These are phyloP conservation scores for Dactylellina sp. DNA, from an alignment of 2,329 filamentous ascomycete species.

Conservation along the genomic window DNA sequence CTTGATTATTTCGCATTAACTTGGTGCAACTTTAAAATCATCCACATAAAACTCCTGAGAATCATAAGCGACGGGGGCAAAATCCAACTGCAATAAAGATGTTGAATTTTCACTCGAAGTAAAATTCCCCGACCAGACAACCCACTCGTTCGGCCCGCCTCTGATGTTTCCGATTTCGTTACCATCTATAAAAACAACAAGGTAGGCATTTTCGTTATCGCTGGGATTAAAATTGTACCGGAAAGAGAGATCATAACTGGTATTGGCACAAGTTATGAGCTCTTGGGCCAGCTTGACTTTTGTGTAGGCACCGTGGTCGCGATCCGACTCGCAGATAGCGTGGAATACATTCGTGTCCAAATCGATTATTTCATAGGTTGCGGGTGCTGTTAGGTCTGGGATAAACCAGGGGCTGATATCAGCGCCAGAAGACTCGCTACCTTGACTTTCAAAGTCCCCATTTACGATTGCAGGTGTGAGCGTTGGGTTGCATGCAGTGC, in stretches of 20 bases:
- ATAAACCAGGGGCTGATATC: conserved; percentile 42
- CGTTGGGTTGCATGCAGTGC: conserved; percentile 7
- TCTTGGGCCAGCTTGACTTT: conserved; percentile 45
- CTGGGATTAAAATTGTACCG: conserved; percentile 24
- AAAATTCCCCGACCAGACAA: conserved; percentile 25
- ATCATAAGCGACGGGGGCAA: conserved; percentile 29
- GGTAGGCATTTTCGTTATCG: conserved; percentile 22
- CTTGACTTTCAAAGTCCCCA: conserved; percentile 20
- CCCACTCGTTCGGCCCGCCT: conserved; percentile 11
- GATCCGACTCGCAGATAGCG: conserved; percentile 27
- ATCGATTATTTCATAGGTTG: conserved; percentile 28
- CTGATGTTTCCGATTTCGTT: conserved; percentile 31
- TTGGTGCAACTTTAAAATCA: conserved; percentile 26
- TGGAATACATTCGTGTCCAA: conserved; percentile 27
- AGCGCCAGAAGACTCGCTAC: conserved; percentile 3
- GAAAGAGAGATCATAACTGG: conserved; percentile 28
- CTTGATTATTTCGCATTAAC: neutral
- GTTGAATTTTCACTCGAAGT: conserved; percentile 10
- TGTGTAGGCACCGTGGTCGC: conserved; percentile 32
- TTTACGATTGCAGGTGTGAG: conserved; percentile 28
- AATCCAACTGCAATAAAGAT: conserved; percentile 28
- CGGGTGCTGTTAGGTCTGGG: conserved; percentile 32
- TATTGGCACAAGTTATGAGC: conserved; percentile 14
- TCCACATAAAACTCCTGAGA: conserved; percentile 46
- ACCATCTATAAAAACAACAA: conserved; percentile 25